Base-by-base conservation (phyloP, 176 grass and related monocot species). In the Guadua angustifolia region DNA sequence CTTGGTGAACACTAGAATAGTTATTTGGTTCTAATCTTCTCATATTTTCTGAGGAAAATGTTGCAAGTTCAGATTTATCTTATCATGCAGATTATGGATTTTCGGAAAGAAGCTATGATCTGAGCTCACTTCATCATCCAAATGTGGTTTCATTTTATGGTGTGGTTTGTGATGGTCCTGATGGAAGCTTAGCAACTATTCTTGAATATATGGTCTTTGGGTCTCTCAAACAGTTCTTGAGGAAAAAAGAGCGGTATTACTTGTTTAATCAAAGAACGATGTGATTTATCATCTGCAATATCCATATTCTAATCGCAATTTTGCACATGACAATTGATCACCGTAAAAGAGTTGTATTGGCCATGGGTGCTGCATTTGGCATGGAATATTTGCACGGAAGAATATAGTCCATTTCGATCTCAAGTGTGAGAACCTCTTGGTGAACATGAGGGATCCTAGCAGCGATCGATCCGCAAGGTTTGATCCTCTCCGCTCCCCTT, bases 321-420 rank as follows among this genome's bases (percentile, higher is more conserved):
- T 74, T 90, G 9, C 45, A 32, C 79, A 99, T 93, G 81, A 99
- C 96, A 74, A 92, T 99, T 60, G 96, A 99, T 90, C 93, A 93
- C 13, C 85, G 96, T 22, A 99, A 99, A 83, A 92, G 96, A 85
- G 82, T 99, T 80, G 94, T 99, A 84, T 89, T 99, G 82, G 89
- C 96, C 12, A 99, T 95, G 96, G 96, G 92, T 89, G 87, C 89
- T 76, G 96, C 96, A 80, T 99, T 95, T 85, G 96, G 96, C 53
- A 99, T 99, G 96, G 96, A 99, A 83, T 99, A 99, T 94, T 90
- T 99, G 87, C 96, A 99, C 22, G 83, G 50, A 99, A 94, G 81
- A 95, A 99, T 79, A 99, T 95, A 49, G 96, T 99, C 56, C 96
- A 99, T 88, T 99, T 99, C 25, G 96, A 99, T 90, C 89, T 99